Evolutionary conservation across 2,329 filamentous ascomycete genomes (phyloP), one percentile per base, ranked within the genome.

Genomic region (Elsinoe perseae): DNA sequence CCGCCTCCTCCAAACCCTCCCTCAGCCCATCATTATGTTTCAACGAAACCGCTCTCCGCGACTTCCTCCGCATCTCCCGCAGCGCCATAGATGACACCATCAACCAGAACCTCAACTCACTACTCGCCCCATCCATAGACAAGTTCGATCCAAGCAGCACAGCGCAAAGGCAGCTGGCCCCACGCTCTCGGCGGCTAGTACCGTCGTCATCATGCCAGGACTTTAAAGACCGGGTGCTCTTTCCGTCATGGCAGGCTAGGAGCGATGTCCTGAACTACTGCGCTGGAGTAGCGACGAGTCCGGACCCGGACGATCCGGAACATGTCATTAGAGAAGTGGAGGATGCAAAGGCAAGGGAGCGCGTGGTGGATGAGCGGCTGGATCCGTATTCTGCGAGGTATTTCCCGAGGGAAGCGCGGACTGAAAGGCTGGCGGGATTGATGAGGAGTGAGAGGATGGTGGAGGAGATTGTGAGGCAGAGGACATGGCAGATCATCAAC

Each of bases 11-110:
- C 16, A 64, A 65, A 44, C 73, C 74, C 9, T 57, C 57, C 32
- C 66, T 78, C 56, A 76, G 73, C 54, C 74, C 76, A 34, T 72
- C 74, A 56, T 76, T 78, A 65, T 78, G 76, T 68, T 78, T 78
- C 69, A 75, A 77, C 59, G 72, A 75, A 56, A 77, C 74, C 2
- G 74, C 73, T 9, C 67, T 78, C 8, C 66, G 75, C 72, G 93
- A 95, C 70, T 98, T 98, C 70, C 80, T 98, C 20, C 87, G 90
- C 36, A 72, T 93, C 62, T 96, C 92, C 8, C 84, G 93, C 61
- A 79, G 82, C 54, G 82, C 87, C 48, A 85, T 96, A 66, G 93
- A 98, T 72, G 93, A 98, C 72, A 89, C 87, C 43, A 97, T 98
- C 66, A 83, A 84, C 0, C 91, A 95, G 67, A 92, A 95, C 65